Base-by-base conservation (phyloP, 2,329 filamentous ascomycete genomes). In the Fusarium temperatum region DNA sequence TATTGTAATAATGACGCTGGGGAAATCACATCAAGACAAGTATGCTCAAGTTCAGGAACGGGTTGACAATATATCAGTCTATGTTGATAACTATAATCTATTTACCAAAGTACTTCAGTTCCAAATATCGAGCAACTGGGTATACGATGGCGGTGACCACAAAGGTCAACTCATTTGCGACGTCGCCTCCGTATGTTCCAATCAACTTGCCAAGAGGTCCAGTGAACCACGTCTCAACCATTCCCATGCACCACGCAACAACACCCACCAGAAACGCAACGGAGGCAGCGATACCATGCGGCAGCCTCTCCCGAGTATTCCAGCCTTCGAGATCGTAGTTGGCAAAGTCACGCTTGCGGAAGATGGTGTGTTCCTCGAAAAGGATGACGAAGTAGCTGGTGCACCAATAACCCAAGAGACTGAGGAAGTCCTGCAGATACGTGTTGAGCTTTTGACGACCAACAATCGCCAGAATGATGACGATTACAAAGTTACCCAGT, bases 321-420 rank as follows among this genome's bases (percentile, higher is more conserved):
- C 61, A 63, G 35, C 54, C 54, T 5, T 63, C 61, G 18, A 63
- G 42, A 13, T 63, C 61, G 36, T 63, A 63, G 28, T 63, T 63
- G 11, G 24, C 54, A 15, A 63, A 63, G 44, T 63, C 18, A 5
- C 53, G 42, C 42, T 63, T 63, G 42, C 61, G 61, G 36, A 63
- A 63, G 11, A 63, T 63, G 11, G 42, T 60, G 42, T 63, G 61
- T 41, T 63, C 61, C 61, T 63, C 61, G 3, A 63, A 63, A 13
- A 63, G 61, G 12, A 63, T 63, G 12, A 63, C 61, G 13, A 63
- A 60, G 17, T 63, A 63, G 61, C 61, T 63, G 15, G 61, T 63
- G 18, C 61, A 63, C 61, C 61, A 63, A 36, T 63, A 63, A 13
- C 61, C 61, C 42, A 63, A 8, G 6, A 63, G 54, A 18, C 61